These are phyloP conservation scores for Astrephomene gubernaculifera DNA, from an alignment of 139 green algal species.

Conservation along the genomic window DNA sequence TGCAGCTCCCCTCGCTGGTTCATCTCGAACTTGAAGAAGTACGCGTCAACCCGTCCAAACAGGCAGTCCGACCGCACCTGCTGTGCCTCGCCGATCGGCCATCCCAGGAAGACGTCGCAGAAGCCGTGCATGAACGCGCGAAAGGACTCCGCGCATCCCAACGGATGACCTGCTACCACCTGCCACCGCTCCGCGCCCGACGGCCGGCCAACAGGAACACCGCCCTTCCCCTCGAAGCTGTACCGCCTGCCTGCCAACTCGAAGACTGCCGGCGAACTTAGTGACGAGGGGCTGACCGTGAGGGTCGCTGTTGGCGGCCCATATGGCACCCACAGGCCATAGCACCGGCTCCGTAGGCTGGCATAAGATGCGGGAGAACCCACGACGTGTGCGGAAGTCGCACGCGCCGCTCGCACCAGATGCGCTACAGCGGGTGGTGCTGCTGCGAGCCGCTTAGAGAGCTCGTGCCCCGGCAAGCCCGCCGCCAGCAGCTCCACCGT, in stretches of 20 bases:
- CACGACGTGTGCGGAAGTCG: too few species aligned
- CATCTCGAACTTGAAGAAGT: slow-evolving; percentile 15
- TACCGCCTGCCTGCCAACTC: not conserved
- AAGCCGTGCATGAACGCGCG: not conserved
- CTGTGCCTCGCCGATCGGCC: not conserved
- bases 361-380: too few species aligned
- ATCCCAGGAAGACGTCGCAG: slow-evolving; percentile 4
- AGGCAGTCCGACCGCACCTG: not conserved
- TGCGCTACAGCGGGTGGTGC: too few species aligned
- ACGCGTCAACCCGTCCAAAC: not conserved
- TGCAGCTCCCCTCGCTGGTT: slow-evolving; percentile 2
- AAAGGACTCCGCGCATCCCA: not conserved
- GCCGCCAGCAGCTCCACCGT: not conserved
- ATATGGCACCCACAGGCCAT: not conserved
- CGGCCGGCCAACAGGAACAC: too few species aligned
- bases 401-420: too few species aligned
- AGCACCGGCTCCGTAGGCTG: not conserved
- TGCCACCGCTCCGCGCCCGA: slow-evolving; percentile 30
- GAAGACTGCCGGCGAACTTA: not conserved
- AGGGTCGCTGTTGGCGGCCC: not conserved
- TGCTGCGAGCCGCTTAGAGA: too few species aligned
- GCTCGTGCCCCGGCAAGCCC: too few species aligned
- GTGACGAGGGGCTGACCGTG: not conserved
- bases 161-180: not conserved
- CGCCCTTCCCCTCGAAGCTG: not conserved